Base-by-base conservation (phyloP, 352 stramenopile species). In the Pseudoperonospora humuli region DNA sequence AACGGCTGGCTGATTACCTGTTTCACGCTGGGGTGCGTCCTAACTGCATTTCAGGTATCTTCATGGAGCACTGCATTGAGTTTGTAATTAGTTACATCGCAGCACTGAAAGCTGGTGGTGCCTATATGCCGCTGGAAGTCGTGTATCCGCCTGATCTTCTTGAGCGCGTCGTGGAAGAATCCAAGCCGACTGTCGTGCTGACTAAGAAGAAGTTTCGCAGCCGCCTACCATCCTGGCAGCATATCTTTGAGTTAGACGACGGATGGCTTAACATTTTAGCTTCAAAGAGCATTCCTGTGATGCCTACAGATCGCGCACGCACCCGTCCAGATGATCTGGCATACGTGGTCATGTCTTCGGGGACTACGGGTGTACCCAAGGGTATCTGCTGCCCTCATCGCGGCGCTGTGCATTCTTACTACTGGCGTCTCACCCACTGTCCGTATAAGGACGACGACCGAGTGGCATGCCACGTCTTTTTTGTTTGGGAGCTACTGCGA, bases 391-490 rank as follows among this genome's bases (percentile, higher is more conserved):
- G 87, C 41, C 88, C 88, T 9, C 91, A 97, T 59, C 82, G 91
- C 21, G 87, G 86, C 19, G 84, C 88, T 5, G 84, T 96, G 9
- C 86, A 96, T 59, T 96, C 86, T 10, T 97, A 97, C 59, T 42
- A 93, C 39, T 96, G 89, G 73, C 86, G 87, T 1, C 68, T 93
- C 9, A 70, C 68, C n/a, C 67, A 85, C 37, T 86, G 74, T 10
- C 71, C 76, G 8, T 86, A 74, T 36, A 59, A 77, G 18, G 63
- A 72, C 28, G 67, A 91, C 27, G 78, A 96, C 21, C 68, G 76
- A 33, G 86, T 96, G 38, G 89, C 86, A 18, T 96, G 80, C 36
- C 91, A 96, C 50, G 87, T 97, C 14, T 97, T 97, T 56, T 97
- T 97, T 48, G 85, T 97, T 2, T 97, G 92, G 92, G 92, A 97